These are phyloP conservation scores for Penicillium bialowiezense DNA, from an alignment of 495 filamentous ascomycete genomes.

Conservation along the genomic window DNA sequence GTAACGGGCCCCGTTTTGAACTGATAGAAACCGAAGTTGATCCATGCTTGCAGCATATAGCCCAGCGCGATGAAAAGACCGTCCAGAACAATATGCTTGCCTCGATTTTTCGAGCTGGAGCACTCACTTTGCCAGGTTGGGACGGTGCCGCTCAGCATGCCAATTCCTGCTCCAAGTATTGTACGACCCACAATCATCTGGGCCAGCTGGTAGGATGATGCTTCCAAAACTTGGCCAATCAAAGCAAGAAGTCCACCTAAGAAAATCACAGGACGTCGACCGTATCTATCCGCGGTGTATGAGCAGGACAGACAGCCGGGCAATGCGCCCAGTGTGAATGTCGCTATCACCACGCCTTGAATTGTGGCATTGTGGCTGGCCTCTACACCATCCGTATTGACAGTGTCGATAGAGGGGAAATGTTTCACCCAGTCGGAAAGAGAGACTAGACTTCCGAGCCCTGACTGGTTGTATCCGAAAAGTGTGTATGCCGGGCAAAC, in stretches of 20 bases:
- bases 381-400: constrained; percentile 25
- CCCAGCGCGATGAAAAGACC: constrained; percentile 51
- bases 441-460: constrained; percentile 14
- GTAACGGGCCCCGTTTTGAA: constrained; percentile 27
- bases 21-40: constrained; percentile 39
- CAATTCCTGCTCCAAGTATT: constrained; percentile 42
- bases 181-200: constrained; percentile 61
- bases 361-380: constrained; percentile 26
- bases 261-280: constrained; percentile 51
- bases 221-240: constrained; percentile 56
- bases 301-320: constrained; percentile 27
- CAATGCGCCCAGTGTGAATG: constrained; percentile 28
- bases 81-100: constrained; percentile 37
- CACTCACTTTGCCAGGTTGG: constrained; percentile 50
- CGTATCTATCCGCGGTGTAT: constrained; percentile 33
- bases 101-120: constrained; percentile 25
- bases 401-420: constrained; percentile 46
- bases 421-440: constrained; percentile 27
- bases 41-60: constrained; percentile 34
- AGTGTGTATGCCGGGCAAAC: constrained; percentile 27
- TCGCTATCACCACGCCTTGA: constrained; percentile 30
- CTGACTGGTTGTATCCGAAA: constrained; percentile 25
- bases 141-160: constrained; percentile 39
- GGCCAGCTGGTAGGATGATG: constrained; percentile 45
- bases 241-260: constrained; percentile 51